phyloP scores from a whole-genome alignment of 2,329 filamentous ascomycete genomes.

The Stromatinia cepivora region DNA sequence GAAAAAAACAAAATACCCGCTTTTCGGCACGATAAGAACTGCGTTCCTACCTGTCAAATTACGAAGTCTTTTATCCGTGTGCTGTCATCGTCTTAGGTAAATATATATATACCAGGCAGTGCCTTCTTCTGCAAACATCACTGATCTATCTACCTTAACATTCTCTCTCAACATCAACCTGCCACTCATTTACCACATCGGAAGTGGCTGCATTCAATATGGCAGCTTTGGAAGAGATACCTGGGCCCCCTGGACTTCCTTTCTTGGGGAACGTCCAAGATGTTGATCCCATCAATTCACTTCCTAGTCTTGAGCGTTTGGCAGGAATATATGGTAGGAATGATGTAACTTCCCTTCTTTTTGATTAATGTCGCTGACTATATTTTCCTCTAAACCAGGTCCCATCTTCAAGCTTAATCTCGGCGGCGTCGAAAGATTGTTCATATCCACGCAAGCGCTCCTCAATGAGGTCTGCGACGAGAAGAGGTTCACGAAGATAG shows the following conservation, averaged over 20 bases:
- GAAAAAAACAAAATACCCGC: background rate
- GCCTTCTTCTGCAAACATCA: background rate
- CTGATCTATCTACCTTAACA: background rate
- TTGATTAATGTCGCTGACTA: conserved; percentile 12
- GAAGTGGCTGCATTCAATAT: conserved; percentile 21
- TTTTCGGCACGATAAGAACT: background rate
- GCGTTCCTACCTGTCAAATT: background rate
- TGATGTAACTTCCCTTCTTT: background rate
- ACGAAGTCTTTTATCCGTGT: conserved; percentile 1
- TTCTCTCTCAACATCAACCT: background rate
- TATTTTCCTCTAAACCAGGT: conserved; percentile 21
- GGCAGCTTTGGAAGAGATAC: conserved; percentile 26
- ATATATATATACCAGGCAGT: background rate
- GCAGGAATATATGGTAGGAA: conserved; percentile 63
- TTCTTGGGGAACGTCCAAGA: conserved; percentile 51
- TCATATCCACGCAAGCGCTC: conserved; percentile 55
- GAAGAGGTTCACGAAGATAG: conserved; percentile 61
- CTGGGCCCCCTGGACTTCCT: conserved; percentile 29
- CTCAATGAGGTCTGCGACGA: conserved; percentile 64
- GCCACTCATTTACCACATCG: background rate
- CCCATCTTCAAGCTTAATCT: conserved; percentile 60
- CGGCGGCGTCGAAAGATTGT: conserved; percentile 48
- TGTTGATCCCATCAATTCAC: conserved; percentile 59
- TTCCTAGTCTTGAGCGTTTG: conserved; percentile 56
- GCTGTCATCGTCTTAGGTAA: background rate